Conservation (phyloP, 345 rosid genomes). For the Hirschfeldia incana region DNA sequence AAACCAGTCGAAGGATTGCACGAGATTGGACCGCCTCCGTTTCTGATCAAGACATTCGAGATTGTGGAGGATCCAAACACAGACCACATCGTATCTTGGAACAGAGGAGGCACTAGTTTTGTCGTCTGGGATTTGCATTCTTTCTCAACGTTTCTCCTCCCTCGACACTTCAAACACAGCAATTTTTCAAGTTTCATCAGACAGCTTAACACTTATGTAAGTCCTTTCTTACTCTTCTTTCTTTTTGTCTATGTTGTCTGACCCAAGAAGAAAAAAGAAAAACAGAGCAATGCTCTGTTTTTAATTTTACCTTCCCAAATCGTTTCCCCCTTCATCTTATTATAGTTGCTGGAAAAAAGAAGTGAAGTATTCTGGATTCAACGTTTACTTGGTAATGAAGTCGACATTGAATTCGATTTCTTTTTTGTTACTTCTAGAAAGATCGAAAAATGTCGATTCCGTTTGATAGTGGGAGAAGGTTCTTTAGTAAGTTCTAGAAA, state of each 20-base stretch:
- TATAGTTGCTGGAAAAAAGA: constrained; percentile 13
- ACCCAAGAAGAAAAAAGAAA: not conserved
- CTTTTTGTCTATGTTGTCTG: not conserved
- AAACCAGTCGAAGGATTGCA: constrained; percentile 73
- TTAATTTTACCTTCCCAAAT: not conserved
- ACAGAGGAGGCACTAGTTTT: constrained; percentile 57
- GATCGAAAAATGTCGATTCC: constrained; percentile 28
- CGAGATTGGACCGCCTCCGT: constrained; percentile 85
- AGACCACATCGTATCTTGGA: constrained; percentile 78
- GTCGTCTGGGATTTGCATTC: constrained; percentile 53
- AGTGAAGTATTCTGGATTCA: constrained; percentile 4
- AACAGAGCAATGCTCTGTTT: constrained; percentile 10
- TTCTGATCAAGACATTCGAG: constrained; percentile 83
- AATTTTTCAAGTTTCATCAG: constrained; percentile 63
- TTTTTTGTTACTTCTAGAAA: constrained; percentile 21
- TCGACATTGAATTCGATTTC: not conserved
- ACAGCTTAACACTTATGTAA: constrained; percentile 61
- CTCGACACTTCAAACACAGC: constrained; percentile 55
- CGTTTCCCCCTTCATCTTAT: not conserved
- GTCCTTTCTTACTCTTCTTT: constrained; percentile 15
- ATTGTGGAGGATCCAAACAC: constrained; percentile 76
- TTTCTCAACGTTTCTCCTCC: constrained; percentile 51
- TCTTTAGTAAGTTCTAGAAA: not conserved
- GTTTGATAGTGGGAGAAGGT: constrained; percentile 7
- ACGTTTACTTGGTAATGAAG: constrained; percentile 7